Percentiles rank a stretch among this genome's conserved stretches.
phyloP scores from a whole-genome alignment of 495 filamentous ascomycete species.

The Aspergillus heteromorphus region DNA sequence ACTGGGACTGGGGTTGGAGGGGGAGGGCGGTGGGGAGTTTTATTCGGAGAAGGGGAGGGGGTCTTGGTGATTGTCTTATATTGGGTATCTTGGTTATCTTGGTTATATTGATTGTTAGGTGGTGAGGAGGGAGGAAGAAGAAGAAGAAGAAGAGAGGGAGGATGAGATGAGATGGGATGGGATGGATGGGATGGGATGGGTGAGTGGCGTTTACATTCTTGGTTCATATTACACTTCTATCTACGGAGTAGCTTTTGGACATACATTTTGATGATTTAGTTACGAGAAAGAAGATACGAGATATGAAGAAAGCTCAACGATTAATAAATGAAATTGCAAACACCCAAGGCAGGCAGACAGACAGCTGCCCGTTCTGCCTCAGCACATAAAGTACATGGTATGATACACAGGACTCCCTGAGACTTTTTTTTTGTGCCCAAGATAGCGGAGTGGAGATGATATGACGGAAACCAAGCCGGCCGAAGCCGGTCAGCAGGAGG shows the following conservation, averaged over 20 bases:
- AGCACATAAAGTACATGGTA: slow-evolving; percentile 22
- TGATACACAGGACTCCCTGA: slow-evolving; percentile 26
- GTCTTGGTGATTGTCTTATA: no score
- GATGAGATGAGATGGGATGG: no score
- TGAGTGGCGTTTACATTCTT: no score
- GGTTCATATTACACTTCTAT: no score
- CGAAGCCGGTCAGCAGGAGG: background rate
- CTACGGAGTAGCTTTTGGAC: no score
- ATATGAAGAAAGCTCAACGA: slow-evolving; percentile 1
- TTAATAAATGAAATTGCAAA: slow-evolving; percentile 12
- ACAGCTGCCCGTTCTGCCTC: background rate
- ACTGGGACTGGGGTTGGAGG: background rate
- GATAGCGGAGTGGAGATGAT: slow-evolving; percentile 24
- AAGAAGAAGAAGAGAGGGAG: no score
- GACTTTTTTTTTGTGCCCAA: slow-evolving; percentile 20
- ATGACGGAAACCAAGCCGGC: slow-evolving; percentile 7
- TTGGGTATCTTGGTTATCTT: no score
- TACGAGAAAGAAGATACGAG: no score
- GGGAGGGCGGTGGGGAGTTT: background rate
- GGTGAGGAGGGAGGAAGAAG: background rate
- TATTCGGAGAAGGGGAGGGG: background rate
- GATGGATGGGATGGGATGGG: no score
- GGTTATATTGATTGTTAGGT: no score
- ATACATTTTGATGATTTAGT: no score
- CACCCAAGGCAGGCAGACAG: no score